These are phyloP conservation scores for Scedosporium dehoogii DNA, from an alignment of 2,329 filamentous ascomycete genomes.

Conservation along the genomic window DNA sequence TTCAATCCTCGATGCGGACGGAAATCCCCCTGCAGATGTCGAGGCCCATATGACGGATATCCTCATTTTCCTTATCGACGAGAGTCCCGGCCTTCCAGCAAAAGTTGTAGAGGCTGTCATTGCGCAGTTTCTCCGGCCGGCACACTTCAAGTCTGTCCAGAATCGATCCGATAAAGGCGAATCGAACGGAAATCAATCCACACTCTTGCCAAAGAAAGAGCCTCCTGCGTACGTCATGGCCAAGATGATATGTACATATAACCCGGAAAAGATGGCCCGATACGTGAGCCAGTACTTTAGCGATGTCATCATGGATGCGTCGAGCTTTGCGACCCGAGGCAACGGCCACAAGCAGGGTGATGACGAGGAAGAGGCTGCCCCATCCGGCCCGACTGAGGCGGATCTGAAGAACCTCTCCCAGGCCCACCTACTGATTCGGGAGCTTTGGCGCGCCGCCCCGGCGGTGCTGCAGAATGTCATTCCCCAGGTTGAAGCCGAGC, in stretches of 20 bases:
- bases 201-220: constrained; percentile 74
- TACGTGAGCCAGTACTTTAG: constrained; percentile 96
- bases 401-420: constrained; percentile 83
- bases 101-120: constrained; percentile 88
- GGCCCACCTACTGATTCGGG: constrained; percentile 78
- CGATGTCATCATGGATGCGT: constrained; percentile 87
- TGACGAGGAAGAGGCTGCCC: constrained; percentile 50
- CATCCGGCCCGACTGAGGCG: constrained; percentile 61
- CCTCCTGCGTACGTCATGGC: constrained; percentile 95
- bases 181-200: constrained; percentile 68
- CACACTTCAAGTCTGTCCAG: constrained; percentile 37
- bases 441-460: constrained; percentile 88
- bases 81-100: constrained; percentile 65
- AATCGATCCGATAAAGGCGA: constrained; percentile 31
- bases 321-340: constrained; percentile 42
- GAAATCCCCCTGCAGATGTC: constrained; percentile 84
- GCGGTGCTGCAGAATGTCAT: constrained; percentile 86
- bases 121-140: constrained; percentile 84
- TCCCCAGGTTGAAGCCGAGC: constrained; percentile 83
- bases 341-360: constrained; percentile 51
- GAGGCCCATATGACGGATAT: constrained; percentile 87
- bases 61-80: constrained; percentile 77
- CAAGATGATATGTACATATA: constrained; percentile 82
- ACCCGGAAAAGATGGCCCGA: constrained; percentile 86
- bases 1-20: constrained; percentile 63